A percentile compares a stretch with the other conserved stretches of the same genome.
Conservation (phyloP, 768 basidiomycete species). For the Russula sp. region DNA sequence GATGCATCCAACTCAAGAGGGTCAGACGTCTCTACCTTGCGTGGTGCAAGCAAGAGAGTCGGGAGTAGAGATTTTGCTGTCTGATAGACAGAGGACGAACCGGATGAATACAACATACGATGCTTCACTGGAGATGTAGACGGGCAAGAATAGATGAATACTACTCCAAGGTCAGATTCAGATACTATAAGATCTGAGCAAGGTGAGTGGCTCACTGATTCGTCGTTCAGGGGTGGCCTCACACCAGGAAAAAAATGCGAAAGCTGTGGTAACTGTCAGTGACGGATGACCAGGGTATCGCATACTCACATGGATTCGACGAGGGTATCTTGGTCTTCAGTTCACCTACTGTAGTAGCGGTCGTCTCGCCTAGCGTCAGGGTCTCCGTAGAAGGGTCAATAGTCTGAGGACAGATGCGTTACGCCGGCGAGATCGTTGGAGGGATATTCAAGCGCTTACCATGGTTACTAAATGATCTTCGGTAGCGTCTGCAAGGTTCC, state of each 20-base stretch:
- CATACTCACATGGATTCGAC: constrained; percentile 47
- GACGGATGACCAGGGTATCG: constrained; percentile 12
- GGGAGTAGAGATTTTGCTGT: constrained; percentile 47
- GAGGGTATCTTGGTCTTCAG: constrained; percentile 45
- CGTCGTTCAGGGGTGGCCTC: constrained; percentile 45
- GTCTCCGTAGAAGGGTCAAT: constrained; percentile 62
- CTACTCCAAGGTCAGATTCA: constrained; percentile 31
- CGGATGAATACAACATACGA: constrained; percentile 85
- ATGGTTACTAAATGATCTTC: constrained; percentile 53
- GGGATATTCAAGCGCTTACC: constrained; percentile 36
- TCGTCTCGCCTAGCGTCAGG: constrained; percentile 38
- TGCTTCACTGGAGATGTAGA: constrained; percentile 70
- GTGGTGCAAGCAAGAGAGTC: constrained; percentile 37
- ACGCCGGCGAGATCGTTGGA: neutral
- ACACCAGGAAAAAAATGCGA: constrained; percentile 62
- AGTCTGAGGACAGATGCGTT: constrained; percentile 35
- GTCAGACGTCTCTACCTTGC: constrained; percentile 80
- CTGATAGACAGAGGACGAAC: constrained; percentile 47
- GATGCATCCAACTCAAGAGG: constrained; percentile 61
- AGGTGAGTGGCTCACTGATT: constrained; percentile 41
- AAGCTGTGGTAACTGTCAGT: constrained; percentile 31
- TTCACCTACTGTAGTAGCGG: constrained; percentile 35
- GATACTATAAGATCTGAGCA: neutral
- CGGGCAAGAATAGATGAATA: constrained; percentile 92
- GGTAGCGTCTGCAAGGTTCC: constrained; percentile 42